A percentile compares a stretch with the other conserved stretches of the same genome.
Conservation (phyloP, 129 eudicot species). For the Kitagawia praeruptora region DNA sequence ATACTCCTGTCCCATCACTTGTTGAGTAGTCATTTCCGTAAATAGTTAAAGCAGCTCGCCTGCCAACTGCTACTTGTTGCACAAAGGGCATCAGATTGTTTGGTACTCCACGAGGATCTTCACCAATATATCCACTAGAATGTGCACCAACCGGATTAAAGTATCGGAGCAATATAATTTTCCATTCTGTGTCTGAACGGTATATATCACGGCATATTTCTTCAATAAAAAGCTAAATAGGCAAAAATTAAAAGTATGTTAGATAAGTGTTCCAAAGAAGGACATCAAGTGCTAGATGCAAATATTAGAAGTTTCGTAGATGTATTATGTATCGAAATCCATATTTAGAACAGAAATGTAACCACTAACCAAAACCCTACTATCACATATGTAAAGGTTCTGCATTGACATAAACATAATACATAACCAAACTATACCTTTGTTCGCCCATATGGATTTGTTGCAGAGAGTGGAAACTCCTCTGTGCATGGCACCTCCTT, state of each 20-base stretch:
- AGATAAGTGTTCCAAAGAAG: neutral
- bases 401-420: neutral
- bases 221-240: slow-evolving; percentile 76
- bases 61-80: slow-evolving; percentile 98
- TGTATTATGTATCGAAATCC: neutral
- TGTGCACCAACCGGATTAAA: slow-evolving; percentile 98
- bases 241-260: neutral
- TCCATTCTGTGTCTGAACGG: slow-evolving; percentile 58
- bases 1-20: slow-evolving; percentile 96
- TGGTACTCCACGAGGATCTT: slow-evolving; percentile 89
- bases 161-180: slow-evolving; percentile 69
- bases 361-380: neutral
- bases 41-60: slow-evolving; percentile 65
- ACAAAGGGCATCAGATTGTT: slow-evolving; percentile 96
- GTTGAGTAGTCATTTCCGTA: slow-evolving; percentile 79
- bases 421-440: slow-evolving; percentile 32
- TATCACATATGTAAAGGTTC: neutral
- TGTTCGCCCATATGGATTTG: slow-evolving; percentile 80
- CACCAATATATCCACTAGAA: slow-evolving; percentile 91
- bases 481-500: slow-evolving; percentile 81
- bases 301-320: neutral
- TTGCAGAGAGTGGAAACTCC: slow-evolving; percentile 67
- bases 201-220: slow-evolving; percentile 84
- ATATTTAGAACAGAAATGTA: neutral
- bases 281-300: neutral